These are phyloP conservation scores for Porcisia deanei DNA, from an alignment of 208 protist species.

Conservation along the genomic window DNA sequence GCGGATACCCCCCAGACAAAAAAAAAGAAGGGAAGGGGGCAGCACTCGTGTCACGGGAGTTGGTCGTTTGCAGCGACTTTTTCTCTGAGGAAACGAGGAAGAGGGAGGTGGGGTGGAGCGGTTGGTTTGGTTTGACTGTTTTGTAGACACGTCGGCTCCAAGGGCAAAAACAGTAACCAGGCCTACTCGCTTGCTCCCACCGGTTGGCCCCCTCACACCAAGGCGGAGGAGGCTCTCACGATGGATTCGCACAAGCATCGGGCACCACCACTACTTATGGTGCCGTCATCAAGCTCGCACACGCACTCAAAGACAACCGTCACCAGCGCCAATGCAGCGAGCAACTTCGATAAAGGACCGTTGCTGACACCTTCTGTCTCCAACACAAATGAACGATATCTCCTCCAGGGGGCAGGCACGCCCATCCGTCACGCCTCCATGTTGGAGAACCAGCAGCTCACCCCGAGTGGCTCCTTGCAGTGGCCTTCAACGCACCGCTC, in stretches of 20 bases:
- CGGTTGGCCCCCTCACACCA: background rate
- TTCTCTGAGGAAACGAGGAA: too few relatives aligned
- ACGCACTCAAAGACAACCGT: slow-evolving; percentile 25
- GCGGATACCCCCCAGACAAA: too few relatives aligned
- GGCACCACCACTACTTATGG: slow-evolving; percentile 11
- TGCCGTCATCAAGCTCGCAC: background rate
- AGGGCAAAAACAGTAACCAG: background rate
- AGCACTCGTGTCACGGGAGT: too few relatives aligned
- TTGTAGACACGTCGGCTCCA: too few relatives aligned
- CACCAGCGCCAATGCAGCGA: slow-evolving; percentile 19
- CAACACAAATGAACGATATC: background rate
- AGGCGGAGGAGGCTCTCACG: background rate
- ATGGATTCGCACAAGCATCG: slow-evolving; percentile 9
- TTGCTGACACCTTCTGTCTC: background rate
- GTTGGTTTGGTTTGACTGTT: too few relatives aligned
- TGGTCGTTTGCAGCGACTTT: too few relatives aligned
- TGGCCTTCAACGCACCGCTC: slow-evolving; percentile 49
- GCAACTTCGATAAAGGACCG: slow-evolving; percentile 15
- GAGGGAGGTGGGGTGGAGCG: too few relatives aligned
- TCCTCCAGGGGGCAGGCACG: slow-evolving; percentile 8
- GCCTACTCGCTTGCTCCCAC: background rate
- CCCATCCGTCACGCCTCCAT: slow-evolving; percentile 24
- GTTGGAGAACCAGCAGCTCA: slow-evolving; percentile 27
- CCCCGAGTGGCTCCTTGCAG: slow-evolving; percentile 32
- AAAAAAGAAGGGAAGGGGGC: too few relatives aligned